These are phyloP conservation scores for Carex cristatella DNA, from an alignment of 176 grass and related monocot genomes.

Conservation along the genomic window DNA sequence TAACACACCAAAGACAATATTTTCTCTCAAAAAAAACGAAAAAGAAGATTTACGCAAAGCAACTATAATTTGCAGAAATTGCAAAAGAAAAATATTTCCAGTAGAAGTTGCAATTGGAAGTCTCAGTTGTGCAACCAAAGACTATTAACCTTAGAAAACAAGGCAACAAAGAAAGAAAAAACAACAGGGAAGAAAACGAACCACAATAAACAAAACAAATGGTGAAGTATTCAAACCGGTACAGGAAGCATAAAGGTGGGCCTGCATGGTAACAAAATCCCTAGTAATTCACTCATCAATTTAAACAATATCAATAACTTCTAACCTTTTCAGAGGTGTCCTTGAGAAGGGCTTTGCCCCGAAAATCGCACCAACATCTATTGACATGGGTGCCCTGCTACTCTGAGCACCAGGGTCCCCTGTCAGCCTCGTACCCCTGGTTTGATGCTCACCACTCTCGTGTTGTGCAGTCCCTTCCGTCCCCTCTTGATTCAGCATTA, in stretches of 20 bases:
- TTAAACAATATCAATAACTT: not conserved
- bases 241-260: not conserved
- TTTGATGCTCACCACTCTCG: conserved; percentile 38
- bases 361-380: conserved; percentile 86
- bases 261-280: not conserved
- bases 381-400: conserved; percentile 81
- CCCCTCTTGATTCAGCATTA: conserved; percentile 54
- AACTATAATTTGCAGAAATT: not conserved
- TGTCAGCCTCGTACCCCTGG: conserved; percentile 37
- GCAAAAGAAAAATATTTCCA: not conserved
- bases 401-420: conserved; percentile 52
- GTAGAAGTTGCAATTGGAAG: not conserved
- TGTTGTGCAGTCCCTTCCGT: conserved; percentile 36
- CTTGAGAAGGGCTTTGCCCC: conserved; percentile 70
- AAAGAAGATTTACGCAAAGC: not conserved
- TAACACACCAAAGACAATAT: not conserved
- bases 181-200: not conserved
- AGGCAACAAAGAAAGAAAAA: not conserved
- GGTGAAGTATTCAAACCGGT: not conserved
- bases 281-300: not conserved
- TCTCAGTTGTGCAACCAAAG: not conserved
- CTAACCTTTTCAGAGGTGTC: conserved; percentile 13
- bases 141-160: not conserved
- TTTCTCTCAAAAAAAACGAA: not conserved
- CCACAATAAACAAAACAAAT: not conserved